A percentile compares a stretch with the other conserved stretches of the same genome.
Conservation (phyloP, 2,329 filamentous ascomycete genomes). For the Fusarium albidum region DNA sequence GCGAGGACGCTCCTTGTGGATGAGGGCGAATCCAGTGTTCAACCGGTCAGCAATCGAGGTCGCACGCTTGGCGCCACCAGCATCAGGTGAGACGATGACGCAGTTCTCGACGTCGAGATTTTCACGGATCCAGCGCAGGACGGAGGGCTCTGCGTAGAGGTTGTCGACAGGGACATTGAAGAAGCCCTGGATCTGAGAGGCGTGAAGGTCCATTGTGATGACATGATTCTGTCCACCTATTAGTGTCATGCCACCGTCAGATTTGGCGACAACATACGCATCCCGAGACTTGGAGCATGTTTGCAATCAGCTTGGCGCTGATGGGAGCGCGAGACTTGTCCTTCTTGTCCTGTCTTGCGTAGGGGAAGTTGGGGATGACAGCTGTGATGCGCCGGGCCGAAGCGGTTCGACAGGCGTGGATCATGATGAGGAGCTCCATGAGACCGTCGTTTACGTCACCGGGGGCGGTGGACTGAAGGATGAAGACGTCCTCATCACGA, state of each 20-base stretch:
- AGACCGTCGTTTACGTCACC: slow-evolving; percentile 98
- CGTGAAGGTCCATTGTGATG: slow-evolving; percentile 96
- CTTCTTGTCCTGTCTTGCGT: slow-evolving; percentile 97
- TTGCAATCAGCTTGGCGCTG: slow-evolving; percentile 93
- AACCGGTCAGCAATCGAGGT: slow-evolving; percentile 93
- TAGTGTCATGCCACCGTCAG: slow-evolving; percentile 9
- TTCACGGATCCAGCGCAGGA: slow-evolving; percentile 89
- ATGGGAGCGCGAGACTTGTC: slow-evolving; percentile 94
- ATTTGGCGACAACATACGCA: slow-evolving; percentile 56
- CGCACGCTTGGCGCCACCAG: slow-evolving; percentile 91
- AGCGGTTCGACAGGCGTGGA: slow-evolving; percentile 81
- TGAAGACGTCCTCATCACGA: slow-evolving; percentile 97
- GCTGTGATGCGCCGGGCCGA: slow-evolving; percentile 89
- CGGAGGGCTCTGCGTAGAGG: slow-evolving; percentile 92
- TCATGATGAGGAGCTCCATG: slow-evolving; percentile 98
- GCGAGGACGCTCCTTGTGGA: slow-evolving; percentile 93
- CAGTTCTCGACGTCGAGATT: slow-evolving; percentile 83
- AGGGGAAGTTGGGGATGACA: slow-evolving; percentile 95
- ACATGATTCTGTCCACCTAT: slow-evolving; percentile 55
- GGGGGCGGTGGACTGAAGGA: slow-evolving; percentile 92
- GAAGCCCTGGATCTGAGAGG: slow-evolving; percentile 94
- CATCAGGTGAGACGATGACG: slow-evolving; percentile 94
- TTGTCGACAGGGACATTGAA: slow-evolving; percentile 84
- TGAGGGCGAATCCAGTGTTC: slow-evolving; percentile 89
- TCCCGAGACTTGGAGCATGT: slow-evolving; percentile 95